phyloP scores from a whole-genome alignment of 768 basidiomycete genomes.

The Candolleomyces eurysporus region DNA sequence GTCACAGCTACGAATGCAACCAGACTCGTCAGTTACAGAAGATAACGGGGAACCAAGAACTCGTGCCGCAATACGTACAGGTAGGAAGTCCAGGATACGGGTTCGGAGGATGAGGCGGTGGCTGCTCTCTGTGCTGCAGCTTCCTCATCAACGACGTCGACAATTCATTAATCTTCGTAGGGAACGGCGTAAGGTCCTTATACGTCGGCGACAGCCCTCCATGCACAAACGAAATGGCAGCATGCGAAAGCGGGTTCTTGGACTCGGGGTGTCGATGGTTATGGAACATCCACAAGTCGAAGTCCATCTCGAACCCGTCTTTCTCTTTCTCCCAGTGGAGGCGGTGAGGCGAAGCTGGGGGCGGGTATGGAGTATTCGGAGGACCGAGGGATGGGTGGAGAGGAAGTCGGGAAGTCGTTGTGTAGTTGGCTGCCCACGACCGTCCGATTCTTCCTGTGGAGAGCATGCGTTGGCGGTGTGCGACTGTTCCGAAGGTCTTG shows the following conservation, averaged over 20 bases:
- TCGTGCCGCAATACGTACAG: too few species aligned
- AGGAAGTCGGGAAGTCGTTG: conserved; percentile 77
- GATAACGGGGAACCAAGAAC: too few species aligned
- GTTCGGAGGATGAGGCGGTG: conserved; percentile 80
- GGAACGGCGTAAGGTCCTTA: conserved; percentile 74
- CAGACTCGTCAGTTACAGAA: too few species aligned
- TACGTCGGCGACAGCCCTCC: conserved; percentile 86
- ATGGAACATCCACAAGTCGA: conserved; percentile 15
- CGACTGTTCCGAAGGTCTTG: conserved; percentile 73
- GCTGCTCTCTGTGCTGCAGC: conserved; percentile 62
- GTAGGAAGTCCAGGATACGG: conserved; percentile 72
- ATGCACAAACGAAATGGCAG: conserved; percentile 90
- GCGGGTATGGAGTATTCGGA: conserved; percentile 61
- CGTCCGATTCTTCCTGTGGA: conserved; percentile 75
- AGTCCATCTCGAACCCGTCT: conserved; percentile 10
- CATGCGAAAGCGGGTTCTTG: conserved; percentile 59
- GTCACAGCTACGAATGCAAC: conserved; percentile 38
- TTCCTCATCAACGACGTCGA: conserved; percentile 67
- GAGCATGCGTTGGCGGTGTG: conserved; percentile 69
- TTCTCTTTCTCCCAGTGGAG: conserved; percentile 30
- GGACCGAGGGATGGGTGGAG: conserved; percentile 68
- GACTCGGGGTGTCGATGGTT: conserved; percentile 24
- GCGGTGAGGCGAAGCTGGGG: conserved; percentile 26
- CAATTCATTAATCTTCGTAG: conserved; percentile 76
- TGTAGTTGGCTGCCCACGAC: conserved; percentile 86